Conservation (phyloP, 257 asterid genomes). For the Jasminum sambac region DNA sequence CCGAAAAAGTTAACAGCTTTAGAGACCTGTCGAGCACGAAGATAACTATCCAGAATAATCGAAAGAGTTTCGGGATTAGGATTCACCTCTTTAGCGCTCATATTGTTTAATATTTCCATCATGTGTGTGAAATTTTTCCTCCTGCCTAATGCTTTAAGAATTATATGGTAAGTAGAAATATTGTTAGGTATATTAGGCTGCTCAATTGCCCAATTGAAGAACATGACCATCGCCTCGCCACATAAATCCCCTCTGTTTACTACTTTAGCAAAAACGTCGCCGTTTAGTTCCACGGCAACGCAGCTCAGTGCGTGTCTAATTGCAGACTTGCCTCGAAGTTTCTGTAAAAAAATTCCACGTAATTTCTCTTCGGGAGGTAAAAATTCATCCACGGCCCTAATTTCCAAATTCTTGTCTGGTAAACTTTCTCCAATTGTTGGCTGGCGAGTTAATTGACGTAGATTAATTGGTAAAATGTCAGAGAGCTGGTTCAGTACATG, state of each 20-base stretch:
- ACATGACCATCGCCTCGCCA: conserved; percentile 57
- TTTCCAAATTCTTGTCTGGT: conserved; percentile 21
- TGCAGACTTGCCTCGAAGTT: conserved; percentile 46
- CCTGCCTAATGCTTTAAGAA: conserved; percentile 75
- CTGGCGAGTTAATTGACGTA: conserved; percentile 21
- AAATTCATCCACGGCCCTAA: conserved; percentile 47
- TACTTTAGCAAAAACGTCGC: conserved; percentile 56
- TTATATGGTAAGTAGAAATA: conserved; percentile 37
- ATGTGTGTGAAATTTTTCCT: conserved; percentile 61
- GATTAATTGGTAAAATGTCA: conserved; percentile 48
- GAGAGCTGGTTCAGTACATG: conserved; percentile 58
- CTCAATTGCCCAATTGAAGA: conserved; percentile 70
- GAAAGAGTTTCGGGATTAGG: conserved; percentile 53
- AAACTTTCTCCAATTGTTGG: conserved; percentile 20
- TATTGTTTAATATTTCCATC: conserved; percentile 55
- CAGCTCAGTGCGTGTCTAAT: conserved; percentile 42
- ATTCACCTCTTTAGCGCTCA: conserved; percentile 43
- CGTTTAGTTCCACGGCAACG: conserved; percentile 51
- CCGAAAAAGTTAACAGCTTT: conserved; percentile 55
- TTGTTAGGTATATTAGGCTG: conserved; percentile 37
- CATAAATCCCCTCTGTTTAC: conserved; percentile 62
- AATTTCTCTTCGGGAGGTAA: conserved; percentile 75
- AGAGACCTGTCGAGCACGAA: conserved; percentile 60
- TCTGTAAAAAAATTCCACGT: conserved; percentile 79
- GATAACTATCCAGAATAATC: conserved; percentile 63